A percentile compares a stretch with the other conserved stretches of the same genome.
phyloP scores from a whole-genome alignment of 2,329 filamentous ascomycete species.

The Trichoderma atrobrunneum region DNA sequence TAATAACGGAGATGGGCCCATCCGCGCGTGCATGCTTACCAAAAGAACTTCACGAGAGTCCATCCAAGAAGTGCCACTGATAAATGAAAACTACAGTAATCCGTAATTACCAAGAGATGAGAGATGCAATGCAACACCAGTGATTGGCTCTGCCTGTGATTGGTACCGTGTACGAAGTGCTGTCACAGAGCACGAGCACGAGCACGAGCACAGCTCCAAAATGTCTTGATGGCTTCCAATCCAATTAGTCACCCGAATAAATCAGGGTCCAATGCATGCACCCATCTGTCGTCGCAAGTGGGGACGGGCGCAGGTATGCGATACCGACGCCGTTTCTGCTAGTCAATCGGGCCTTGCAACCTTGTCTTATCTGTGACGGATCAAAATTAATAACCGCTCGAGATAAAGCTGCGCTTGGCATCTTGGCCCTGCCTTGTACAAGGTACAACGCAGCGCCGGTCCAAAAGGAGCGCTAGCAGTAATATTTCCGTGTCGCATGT shows the following conservation, averaged over 20 bases:
- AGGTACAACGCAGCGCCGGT: neutral
- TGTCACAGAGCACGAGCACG: neutral
- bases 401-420: conserved; percentile 16
- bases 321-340: conserved; percentile 15
- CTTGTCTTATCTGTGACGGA: conserved; percentile 21
- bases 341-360: conserved; percentile 20
- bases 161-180: neutral
- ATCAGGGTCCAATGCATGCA: conserved; percentile 14
- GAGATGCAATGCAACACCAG: neutral
- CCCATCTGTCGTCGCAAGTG: neutral
- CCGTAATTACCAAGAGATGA: neutral
- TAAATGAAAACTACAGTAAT: neutral
- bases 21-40: neutral
- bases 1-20: neutral
- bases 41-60: neutral
- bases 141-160: neutral
- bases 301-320: neutral
- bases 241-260: neutral
- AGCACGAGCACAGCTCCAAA: neutral
- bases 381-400: conserved; percentile 19
- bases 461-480: neutral
- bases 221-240: neutral
- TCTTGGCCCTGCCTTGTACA: neutral
- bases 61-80: neutral
- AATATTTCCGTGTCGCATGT: neutral